phyloP scores from a whole-genome alignment of 768 basidiomycete species.

The Chalciporus sphaerocephalus region DNA sequence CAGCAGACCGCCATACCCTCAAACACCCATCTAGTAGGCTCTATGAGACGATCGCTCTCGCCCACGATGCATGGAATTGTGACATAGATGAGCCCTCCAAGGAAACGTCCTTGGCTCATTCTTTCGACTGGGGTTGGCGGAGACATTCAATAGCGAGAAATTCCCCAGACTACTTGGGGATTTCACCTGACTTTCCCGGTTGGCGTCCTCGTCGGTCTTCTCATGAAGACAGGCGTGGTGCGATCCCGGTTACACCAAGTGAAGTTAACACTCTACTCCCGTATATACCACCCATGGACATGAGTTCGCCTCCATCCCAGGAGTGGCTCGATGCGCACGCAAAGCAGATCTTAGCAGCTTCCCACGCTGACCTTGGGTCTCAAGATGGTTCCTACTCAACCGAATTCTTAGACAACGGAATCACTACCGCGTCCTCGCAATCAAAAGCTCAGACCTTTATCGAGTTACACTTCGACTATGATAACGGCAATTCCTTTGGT shows the following conservation, averaged over 20 bases:
- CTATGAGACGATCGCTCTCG: slow-evolving; percentile 27
- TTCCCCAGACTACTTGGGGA: slow-evolving; percentile 23
- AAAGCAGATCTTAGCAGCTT: slow-evolving; percentile 12
- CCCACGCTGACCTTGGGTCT: slow-evolving; percentile 11
- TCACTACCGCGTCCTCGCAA: slow-evolving; percentile 8
- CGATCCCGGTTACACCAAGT: slow-evolving; percentile 20
- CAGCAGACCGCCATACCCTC: slow-evolving; percentile 12
- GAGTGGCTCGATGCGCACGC: slow-evolving; percentile 18
- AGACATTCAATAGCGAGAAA: slow-evolving; percentile 9
- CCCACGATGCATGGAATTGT: slow-evolving; percentile 22
- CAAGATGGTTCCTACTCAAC: background rate
- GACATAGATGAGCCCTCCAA: slow-evolving; percentile 12
- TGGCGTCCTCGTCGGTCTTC: slow-evolving; percentile 26
- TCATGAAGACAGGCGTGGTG: slow-evolving; percentile 23
- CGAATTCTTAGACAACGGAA: background rate
- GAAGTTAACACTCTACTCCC: slow-evolving; percentile 28
- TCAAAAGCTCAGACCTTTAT: background rate
- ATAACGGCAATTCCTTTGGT: slow-evolving; percentile 18
- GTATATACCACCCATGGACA: slow-evolving; percentile 21
- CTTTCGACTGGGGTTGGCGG: slow-evolving; percentile 13
- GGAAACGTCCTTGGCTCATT: slow-evolving; percentile 9
- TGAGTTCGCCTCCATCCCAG: slow-evolving; percentile 12
- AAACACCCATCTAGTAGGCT: slow-evolving; percentile 16
- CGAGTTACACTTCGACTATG: slow-evolving; percentile 16
- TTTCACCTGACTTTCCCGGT: slow-evolving; percentile 18